phyloP scores from a whole-genome alignment of 495 filamentous ascomycete species.

The Mycothermus thermophilus region DNA sequence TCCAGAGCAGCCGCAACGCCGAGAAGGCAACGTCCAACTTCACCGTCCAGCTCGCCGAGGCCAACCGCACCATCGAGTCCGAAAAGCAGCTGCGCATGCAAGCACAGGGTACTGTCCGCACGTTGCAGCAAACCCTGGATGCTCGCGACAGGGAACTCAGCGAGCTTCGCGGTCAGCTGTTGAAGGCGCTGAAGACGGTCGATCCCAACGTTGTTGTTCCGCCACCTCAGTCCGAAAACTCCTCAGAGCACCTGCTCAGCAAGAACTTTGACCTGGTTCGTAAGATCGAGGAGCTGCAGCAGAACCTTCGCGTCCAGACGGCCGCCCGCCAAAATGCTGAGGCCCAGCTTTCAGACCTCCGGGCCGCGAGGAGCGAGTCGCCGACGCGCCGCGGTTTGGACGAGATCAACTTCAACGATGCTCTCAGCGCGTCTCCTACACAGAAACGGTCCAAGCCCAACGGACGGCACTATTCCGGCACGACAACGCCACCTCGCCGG shows the following conservation, averaged over 20 bases:
- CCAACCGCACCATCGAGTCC: conserved; percentile 77
- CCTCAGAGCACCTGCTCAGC: conserved; percentile 32
- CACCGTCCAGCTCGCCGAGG: conserved; percentile 74
- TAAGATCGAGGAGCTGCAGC: conserved; percentile 76
- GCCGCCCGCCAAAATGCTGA: conserved; percentile 76
- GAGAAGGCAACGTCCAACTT: conserved; percentile 79
- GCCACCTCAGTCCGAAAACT: conserved; percentile 31
- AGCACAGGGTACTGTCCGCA: conserved; percentile 72
- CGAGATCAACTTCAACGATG: conserved; percentile 73
- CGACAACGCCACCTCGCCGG: conserved; percentile 61
- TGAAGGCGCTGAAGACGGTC: conserved; percentile 72
- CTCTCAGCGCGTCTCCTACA: conserved; percentile 61
- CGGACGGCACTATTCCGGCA: conserved; percentile 53
- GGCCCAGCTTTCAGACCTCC: conserved; percentile 65
- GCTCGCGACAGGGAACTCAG: conserved; percentile 62
- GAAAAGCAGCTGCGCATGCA: conserved; percentile 77
- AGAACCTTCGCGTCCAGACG: conserved; percentile 71
- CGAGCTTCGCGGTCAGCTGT: conserved; percentile 63
- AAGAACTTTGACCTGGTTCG: conserved; percentile 71
- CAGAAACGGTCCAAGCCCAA: conserved; percentile 65
- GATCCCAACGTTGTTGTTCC: conserved; percentile 53
- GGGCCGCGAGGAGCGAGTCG: conserved; percentile 60
- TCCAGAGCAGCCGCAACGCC: conserved; percentile 78
- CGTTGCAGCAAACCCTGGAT: conserved; percentile 65
- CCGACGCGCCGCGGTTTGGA: conserved; percentile 57